Percentiles rank a stretch among this genome's conserved stretches.
Evolutionary conservation across 345 rosid species (phyloP).

Genomic region (Linum lewisii): DNA sequence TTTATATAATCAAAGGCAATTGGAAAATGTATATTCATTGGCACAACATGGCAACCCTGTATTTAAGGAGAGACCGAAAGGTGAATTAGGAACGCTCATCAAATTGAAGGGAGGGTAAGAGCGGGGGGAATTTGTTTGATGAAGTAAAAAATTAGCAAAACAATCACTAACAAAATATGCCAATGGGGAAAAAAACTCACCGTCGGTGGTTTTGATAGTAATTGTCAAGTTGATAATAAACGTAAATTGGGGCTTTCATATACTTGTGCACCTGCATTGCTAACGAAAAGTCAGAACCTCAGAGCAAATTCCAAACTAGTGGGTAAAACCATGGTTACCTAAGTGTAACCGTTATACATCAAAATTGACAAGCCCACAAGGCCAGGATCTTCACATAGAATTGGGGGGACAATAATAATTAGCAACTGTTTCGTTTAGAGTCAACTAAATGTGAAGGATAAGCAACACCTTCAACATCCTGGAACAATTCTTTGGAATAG

Average conservation of each 20-base stretch:
- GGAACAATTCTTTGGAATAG: slow-evolving; percentile 55
- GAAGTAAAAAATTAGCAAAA: too few species aligned
- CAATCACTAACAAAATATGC: neutral
- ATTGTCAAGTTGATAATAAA: slow-evolving; percentile 82
- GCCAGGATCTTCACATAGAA: too few species aligned
- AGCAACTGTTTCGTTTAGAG: too few species aligned
- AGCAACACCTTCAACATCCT: slow-evolving; percentile 45
- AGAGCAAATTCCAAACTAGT: neutral
- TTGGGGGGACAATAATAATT: too few species aligned
- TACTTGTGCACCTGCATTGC: slow-evolving; percentile 45
- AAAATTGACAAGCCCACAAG: too few species aligned
- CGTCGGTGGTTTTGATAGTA: slow-evolving; percentile 80
- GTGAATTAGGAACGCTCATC: too few species aligned
- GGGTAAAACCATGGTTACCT: too few species aligned
- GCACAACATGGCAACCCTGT: too few species aligned
- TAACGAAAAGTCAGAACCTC: slow-evolving; percentile 1
- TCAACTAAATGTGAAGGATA: slow-evolving; percentile 7
- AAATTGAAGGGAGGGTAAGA: slow-evolving; percentile 6
- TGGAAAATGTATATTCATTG: too few species aligned
- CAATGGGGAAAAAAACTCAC: slow-evolving; percentile 29
- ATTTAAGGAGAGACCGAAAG: too few species aligned
- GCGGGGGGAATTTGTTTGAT: neutral
- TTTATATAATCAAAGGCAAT: neutral
- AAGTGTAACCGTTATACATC: too few species aligned
- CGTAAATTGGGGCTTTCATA: slow-evolving; percentile 81